Evolutionary conservation across 106 monocot genomes (phyloP).

Genomic region (Dactylorhiza incarnata): DNA sequence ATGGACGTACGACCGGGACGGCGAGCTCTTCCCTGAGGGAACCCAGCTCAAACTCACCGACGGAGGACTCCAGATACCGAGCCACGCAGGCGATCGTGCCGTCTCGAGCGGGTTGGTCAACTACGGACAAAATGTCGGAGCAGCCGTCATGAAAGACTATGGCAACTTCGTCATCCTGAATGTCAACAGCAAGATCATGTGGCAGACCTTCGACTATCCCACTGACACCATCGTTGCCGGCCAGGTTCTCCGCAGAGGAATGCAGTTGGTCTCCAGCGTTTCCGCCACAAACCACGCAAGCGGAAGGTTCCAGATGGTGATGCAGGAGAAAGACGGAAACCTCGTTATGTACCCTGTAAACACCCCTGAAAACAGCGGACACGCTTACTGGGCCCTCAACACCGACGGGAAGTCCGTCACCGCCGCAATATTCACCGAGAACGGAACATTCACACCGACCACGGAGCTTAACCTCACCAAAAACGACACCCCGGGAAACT

Average conservation of each 20-base stretch:
- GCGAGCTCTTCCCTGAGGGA: background rate
- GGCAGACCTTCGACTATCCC: slow-evolving; percentile 7
- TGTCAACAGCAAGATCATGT: background rate
- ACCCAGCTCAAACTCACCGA: background rate
- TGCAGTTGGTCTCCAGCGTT: slow-evolving; percentile 8
- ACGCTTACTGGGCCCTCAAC: slow-evolving; percentile 10
- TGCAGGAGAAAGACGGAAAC: slow-evolving; percentile 8
- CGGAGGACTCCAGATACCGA: background rate
- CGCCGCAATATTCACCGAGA: background rate
- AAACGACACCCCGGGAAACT: too few relatives aligned
- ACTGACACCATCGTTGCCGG: slow-evolving; percentile 17
- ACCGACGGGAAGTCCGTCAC: background rate
- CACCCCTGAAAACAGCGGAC: background rate
- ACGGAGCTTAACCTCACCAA: slow-evolving; percentile 1
- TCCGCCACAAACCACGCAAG: background rate
- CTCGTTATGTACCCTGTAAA: slow-evolving; percentile 9
- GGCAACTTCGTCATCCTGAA: slow-evolving; percentile 25
- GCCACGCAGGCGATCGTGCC: background rate
- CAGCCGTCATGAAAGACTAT: slow-evolving; percentile 11
- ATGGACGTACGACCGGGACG: slow-evolving; percentile 18
- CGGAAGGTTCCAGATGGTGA: slow-evolving; percentile 12
- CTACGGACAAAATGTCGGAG: background rate
- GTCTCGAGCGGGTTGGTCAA: background rate
- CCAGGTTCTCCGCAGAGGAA: background rate
- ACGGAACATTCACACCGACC: too few relatives aligned